Percentiles rank a stretch among this genome's conserved stretches.
Conservation (phyloP, 2,329 filamentous ascomycete species). For the Nigrospora oryzae region DNA sequence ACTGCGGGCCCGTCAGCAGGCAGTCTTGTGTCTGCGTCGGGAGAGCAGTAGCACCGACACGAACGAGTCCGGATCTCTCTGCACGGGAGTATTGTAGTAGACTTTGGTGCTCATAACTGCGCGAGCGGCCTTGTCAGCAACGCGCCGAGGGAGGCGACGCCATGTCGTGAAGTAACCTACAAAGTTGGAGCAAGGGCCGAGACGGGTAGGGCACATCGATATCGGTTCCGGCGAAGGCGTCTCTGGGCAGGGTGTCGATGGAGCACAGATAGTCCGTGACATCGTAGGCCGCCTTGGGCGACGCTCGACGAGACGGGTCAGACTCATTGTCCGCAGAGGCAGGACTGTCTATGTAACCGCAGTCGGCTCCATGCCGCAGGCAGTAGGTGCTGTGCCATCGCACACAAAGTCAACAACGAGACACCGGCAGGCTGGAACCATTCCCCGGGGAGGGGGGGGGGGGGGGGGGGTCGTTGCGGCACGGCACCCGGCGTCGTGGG, state of each 20-base stretch:
- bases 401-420: too few relatives aligned
- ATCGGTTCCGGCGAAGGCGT: conserved; percentile 18
- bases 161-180: conserved; percentile 18
- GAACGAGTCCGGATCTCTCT: conserved; percentile 23
- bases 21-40: not conserved
- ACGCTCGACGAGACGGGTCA: not conserved
- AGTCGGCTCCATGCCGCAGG: conserved; percentile 34
- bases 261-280: conserved; percentile 4
- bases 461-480: too few relatives aligned
- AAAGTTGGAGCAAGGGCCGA: conserved; percentile 25
- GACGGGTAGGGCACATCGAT: conserved; percentile 24
- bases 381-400: conserved; percentile 28
- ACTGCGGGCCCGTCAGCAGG: conserved; percentile 14
- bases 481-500: too few relatives aligned
- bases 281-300: not conserved
- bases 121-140: conserved; percentile 5
- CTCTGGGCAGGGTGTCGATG: conserved; percentile 13
- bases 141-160: conserved; percentile 2
- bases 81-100: conserved; percentile 29
- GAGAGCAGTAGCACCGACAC: conserved; percentile 14
- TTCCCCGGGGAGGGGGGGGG: too few relatives aligned
- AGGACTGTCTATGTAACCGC: conserved; percentile 19
- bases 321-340: not conserved
- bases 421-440: too few relatives aligned
- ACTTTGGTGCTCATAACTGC: conserved; percentile 32